Base-by-base conservation (phyloP, 2,329 filamentous ascomycete genomes). In the Fusarium poae region DNA sequence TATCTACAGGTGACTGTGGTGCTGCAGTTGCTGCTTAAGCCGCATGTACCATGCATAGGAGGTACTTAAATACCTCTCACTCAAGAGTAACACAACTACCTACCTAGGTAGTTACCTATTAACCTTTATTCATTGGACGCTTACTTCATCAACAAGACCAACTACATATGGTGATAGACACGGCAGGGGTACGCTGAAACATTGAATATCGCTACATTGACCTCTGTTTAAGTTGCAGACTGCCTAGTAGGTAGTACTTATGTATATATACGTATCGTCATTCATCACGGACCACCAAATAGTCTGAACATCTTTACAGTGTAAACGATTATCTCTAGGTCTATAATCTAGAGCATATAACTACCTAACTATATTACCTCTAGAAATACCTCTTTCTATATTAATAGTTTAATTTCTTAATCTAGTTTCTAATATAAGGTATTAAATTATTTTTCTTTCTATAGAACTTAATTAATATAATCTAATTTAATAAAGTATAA, bases 1-100 rank as follows among this genome's bases (percentile, higher is more conserved):
- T 21, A 25, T 12, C 27, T 27, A 27, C 27, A 27, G 4, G 7
- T 4, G 6, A 16, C 15, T 35, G 23, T 40, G 34, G 21, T 51
- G 34, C 25, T 5, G 13, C 16, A 27, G 18, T 20, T 40, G 43
- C n/a, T 20, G 8, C 23, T 15, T 18, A 34, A 49, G 16, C 45
- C 21, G 30, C 37, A 40, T 40, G 37, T 18, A 25, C 40, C 21
- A 43, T 23, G 13, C 32, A 29, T 37, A 32, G 13, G 30, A 15
- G 13, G 7, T 18, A 34, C 16, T 34, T 15, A 34, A 16, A 16
- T 13, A 34, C 32, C 16, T 16, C n/a, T 39, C 11, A 57, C 30
- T 44, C 37, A 13, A 60, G 32, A 51, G 37, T 45, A 18, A 57
- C 54, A 57, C 51, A 60, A 46, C n/a, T n/a, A n/a, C n/a, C n/a